Evolutionary conservation across 1,284 basidiomycete genomes (phyloP).

Genomic region (Tremellales sp.): DNA sequence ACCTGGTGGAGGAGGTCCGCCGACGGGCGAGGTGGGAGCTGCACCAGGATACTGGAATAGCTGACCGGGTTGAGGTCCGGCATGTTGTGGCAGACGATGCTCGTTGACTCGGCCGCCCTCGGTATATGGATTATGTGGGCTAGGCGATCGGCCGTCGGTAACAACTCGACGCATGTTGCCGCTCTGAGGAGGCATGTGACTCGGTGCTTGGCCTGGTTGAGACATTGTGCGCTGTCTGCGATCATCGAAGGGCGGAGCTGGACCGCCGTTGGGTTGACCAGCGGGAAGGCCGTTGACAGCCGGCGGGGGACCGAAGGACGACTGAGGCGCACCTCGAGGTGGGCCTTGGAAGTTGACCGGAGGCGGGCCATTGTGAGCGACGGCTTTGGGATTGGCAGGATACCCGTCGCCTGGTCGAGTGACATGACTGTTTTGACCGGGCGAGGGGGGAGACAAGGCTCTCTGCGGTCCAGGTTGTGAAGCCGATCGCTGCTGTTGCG

Average conservation of each 20-base stretch:
- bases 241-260: conserved; percentile 3
- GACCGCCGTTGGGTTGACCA: conserved; percentile 2
- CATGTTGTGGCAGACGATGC: conserved; percentile 8
- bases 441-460: conserved; percentile 16
- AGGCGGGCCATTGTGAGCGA: conserved; percentile 1
- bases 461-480: conserved; percentile 2
- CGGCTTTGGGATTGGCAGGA: conserved; percentile 4
- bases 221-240: conserved; percentile 22
- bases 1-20: conserved; percentile 8
- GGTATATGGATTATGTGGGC: conserved; percentile 3
- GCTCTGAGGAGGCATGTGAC: conserved; percentile 1
- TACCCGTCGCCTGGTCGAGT: conserved; percentile 7
- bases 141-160: conserved; percentile 26
- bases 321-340: conserved; percentile 25
- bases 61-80: conserved; percentile 41
- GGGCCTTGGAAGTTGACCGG: conserved; percentile 13
- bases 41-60: conserved; percentile 39
- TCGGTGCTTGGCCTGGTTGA: conserved; percentile 10
- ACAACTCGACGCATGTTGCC: conserved; percentile 26
- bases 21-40: background rate
- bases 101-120: background rate
- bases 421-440: background rate
- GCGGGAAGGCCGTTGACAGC: conserved; percentile 1
- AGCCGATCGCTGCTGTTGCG: conserved; percentile 9
- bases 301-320: conserved; percentile 32